Base-by-base conservation (phyloP, 1,139 yeast species). In the Lodderomyces jiufengensis region DNA sequence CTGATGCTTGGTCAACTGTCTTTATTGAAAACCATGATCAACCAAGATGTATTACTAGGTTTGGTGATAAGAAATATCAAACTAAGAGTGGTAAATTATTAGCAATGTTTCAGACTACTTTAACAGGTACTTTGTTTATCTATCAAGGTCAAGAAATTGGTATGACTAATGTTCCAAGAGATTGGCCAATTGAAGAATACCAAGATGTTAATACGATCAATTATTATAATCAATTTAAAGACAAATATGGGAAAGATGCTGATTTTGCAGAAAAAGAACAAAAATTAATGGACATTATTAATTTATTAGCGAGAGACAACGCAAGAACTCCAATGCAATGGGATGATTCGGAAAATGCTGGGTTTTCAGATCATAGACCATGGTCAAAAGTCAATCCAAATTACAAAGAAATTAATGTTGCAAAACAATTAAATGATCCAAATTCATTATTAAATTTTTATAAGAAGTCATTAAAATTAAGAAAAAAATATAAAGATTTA, bases 101-200 rank as follows among this genome's bases (percentile, higher is more conserved):
- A 43, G 63, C 78, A 4, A 47, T 72, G 39, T 57, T 76, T 48
- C 68, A 70, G 46, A 46, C 67, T 9, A 48, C 77, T 5, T 63
- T 74, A 46, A 70, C 78, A 20, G 83, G 83, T 34, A 76, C 83
- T 6, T 58, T 76, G 40, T 77, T 65, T 54, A 55, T 77, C 29
- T 76, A 76, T 52, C 81, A 77, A 52, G 82, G 82, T 37, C 82
- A 77, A 51, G 83, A 77, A 51, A 62, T 77, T 41, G 82, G 77
- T 31, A 73, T 71, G 75, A 65, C 68, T 33, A 77, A 77, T 47
- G 54, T 73, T 27, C 68, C 71, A 27, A 46, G 54, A 36, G 50
- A 55, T 24, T 73, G 80, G 80, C 60, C 66, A 14, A 58, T 76
- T 34, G 62, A 57, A 16, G 78, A 75, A 45, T 76, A 75, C 52